Evolutionary conservation across 1,284 basidiomycete species (phyloP).

Genomic region (Exobasidium rhododendri): DNA sequence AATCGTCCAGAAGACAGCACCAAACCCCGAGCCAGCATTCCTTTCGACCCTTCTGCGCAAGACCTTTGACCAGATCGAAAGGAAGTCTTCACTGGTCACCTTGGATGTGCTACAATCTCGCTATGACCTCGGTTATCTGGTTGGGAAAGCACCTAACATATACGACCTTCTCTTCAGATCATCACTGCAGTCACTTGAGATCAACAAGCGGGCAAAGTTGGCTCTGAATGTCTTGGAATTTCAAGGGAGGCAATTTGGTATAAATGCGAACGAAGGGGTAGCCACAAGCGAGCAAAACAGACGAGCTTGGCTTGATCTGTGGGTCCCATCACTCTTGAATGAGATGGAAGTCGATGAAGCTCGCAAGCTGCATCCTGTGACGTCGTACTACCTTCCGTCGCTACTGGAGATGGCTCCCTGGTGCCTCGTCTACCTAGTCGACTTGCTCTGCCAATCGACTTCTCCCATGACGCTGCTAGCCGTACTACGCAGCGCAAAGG

Average conservation of each 20-base stretch:
- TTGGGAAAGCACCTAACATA: not conserved
- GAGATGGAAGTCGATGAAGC: not conserved
- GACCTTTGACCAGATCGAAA: not conserved
- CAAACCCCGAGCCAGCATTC: not conserved
- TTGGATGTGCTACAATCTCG: not conserved
- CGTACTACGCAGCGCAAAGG: not conserved
- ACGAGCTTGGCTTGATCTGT: not conserved
- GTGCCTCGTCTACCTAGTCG: not conserved
- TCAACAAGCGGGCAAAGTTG: not conserved
- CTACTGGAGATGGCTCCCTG: conserved; percentile 5
- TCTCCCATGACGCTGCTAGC: not conserved
- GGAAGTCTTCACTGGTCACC: not conserved
- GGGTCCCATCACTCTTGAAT: not conserved
- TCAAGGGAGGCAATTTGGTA: not conserved
- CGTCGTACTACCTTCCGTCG: not conserved
- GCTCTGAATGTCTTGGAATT: not conserved
- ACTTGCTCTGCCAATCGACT: not conserved
- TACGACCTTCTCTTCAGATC: not conserved
- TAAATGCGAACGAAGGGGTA: not conserved
- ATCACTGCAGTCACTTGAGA: not conserved
- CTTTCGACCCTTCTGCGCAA: not conserved
- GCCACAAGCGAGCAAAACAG: not conserved
- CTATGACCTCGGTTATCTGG: not conserved
- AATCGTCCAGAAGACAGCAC: not conserved
- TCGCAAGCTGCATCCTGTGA: not conserved